Conservation (phyloP, 2,329 filamentous ascomycete genomes). For the Curvularia eragrostidis region DNA sequence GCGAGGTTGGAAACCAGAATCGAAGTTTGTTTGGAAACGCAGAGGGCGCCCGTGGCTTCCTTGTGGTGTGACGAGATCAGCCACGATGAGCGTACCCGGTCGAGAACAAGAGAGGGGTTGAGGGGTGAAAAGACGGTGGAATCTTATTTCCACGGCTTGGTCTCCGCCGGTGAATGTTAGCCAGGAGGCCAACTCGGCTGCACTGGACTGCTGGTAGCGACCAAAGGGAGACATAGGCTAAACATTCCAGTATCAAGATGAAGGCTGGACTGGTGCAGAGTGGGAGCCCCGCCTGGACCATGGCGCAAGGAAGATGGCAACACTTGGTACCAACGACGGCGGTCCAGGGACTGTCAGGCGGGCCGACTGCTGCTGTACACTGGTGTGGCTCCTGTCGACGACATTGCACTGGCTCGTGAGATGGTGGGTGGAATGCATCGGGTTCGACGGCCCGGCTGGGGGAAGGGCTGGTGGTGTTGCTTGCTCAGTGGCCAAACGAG, state of each 20-base stretch:
- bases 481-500: slow-evolving; percentile 17
- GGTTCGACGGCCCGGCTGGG: slow-evolving; percentile 20
- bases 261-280: slow-evolving; percentile 39
- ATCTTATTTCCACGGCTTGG: slow-evolving; percentile 19
- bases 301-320: slow-evolving; percentile 30
- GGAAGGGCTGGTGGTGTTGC: slow-evolving; percentile 5
- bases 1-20: slow-evolving; percentile 26
- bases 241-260: slow-evolving; percentile 8
- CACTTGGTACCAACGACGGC: slow-evolving; percentile 27
- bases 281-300: slow-evolving; percentile 37
- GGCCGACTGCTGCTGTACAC: slow-evolving; percentile 37
- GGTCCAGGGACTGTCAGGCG: slow-evolving; percentile 41
- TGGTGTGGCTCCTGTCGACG: slow-evolving; percentile 26
- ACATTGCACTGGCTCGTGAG: slow-evolving; percentile 32
- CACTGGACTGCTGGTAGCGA: slow-evolving; percentile 19
- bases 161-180: slow-evolving; percentile 6
- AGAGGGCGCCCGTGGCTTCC: slow-evolving; percentile 41
- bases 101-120: slow-evolving; percentile 15
- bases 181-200: slow-evolving; percentile 17
- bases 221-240: neutral
- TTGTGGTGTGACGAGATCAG: slow-evolving; percentile 38
- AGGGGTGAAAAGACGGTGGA: slow-evolving; percentile 13
- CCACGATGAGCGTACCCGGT: slow-evolving; percentile 20
- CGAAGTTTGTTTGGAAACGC: slow-evolving; percentile 31
- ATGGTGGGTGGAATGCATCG: slow-evolving; percentile 17